Evolutionary conservation across 1,139 yeast species (phyloP), one percentile per base, ranked within the genome.

Genomic region (Hemisphaericaspora lyxosophila): DNA sequence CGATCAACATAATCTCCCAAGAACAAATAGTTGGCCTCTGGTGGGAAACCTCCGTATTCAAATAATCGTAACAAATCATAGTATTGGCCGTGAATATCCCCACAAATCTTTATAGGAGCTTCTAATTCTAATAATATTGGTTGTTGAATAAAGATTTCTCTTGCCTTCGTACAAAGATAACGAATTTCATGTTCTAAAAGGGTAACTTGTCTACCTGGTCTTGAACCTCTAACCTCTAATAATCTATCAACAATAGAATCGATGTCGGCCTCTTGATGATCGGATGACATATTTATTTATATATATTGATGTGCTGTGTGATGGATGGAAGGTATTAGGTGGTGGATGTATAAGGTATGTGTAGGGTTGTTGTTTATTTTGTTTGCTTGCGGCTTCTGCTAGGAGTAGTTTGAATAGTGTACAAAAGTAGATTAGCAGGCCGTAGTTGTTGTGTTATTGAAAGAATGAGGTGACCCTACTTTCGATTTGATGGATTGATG

Each of bases 41-140:
- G 97, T 4, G 97, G 97, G 74, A 90, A 92, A 5, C 97, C 98
- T 52, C 97, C 97, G 59, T 90, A 89, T 70, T 92, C 97, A 59
- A 92, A 90, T 54, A 92, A 78, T 67, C 97, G 85, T 62, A 92
- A 77, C 57, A 92, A 77, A 67, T 92, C 98, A 59, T 90, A 90
- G 65, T 90, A 92, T 67, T 92, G 98, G 43, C 97, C 97, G 64
- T 92, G 98, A 56, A 92, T 89, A 64, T 92, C 98, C 63, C 97
- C 97, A 69, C 84, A 71, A 50, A 83, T 83, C 67, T 92, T 92
- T 59, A 92, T 90, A 40, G 98, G 98, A 19, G 98, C 97, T 65
- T 90, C 97, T 52, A 92, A 78, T 63, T 92, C 97, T 54, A 92
- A 74, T 53, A 92, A 73, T 51, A 92, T 92, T 38, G 98, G 98